Evolutionary conservation across 1,284 basidiomycete genomes (phyloP).

Genomic region (Hortiboletus rubellus): DNA sequence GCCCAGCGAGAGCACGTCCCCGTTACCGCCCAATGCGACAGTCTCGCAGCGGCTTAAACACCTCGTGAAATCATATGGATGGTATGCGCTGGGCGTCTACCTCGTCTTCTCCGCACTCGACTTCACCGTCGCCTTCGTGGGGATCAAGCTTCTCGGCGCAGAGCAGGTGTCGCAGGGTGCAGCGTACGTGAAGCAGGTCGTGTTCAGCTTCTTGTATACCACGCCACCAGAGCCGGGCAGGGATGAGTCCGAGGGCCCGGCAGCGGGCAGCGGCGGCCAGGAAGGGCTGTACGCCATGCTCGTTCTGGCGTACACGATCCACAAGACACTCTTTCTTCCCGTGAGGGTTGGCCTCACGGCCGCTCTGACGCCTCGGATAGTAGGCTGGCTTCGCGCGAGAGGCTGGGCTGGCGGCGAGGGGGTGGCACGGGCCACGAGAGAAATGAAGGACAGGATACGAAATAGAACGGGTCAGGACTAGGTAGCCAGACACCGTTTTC

Average conservation of each 20-base stretch:
- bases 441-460: conserved; percentile 56
- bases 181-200: conserved; percentile 54
- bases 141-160: conserved; percentile 86
- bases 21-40: conserved; percentile 47
- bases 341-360: conserved; percentile 88
- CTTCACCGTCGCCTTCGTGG: conserved; percentile 80
- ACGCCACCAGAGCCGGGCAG: conserved; percentile 62
- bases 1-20: neutral
- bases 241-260: conserved; percentile 49
- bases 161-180: conserved; percentile 81
- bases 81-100: conserved; percentile 91
- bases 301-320: conserved; percentile 90
- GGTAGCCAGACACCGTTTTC: neutral
- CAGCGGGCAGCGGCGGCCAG: conserved; percentile 41
- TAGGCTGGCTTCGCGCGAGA: conserved; percentile 69
- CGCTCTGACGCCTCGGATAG: conserved; percentile 81
- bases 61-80: conserved; percentile 89
- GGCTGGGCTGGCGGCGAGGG: conserved; percentile 78
- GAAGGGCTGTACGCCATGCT: conserved; percentile 90
- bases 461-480: conserved; percentile 15
- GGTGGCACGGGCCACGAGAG: conserved; percentile 60
- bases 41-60: conserved; percentile 78
- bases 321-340: conserved; percentile 95
- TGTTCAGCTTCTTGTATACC: conserved; percentile 44
- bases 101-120: conserved; percentile 70